Conservation (phyloP, 495 filamentous ascomycete species). For the Penicillium flavigenum region DNA sequence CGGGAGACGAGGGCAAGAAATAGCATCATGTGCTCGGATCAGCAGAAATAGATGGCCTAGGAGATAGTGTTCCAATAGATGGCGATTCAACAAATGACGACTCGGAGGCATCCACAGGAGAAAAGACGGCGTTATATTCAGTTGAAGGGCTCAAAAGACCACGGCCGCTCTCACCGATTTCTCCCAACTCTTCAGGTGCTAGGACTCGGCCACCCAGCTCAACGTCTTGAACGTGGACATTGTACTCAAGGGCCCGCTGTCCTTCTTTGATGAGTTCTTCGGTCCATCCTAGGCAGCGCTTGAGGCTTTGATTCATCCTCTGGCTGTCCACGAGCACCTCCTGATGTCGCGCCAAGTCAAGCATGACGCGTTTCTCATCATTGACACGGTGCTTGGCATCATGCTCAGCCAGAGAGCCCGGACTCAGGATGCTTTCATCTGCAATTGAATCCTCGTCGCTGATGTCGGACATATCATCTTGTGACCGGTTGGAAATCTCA, state of each 20-base stretch:
- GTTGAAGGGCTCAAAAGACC: conserved; percentile 37
- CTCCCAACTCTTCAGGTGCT: conserved; percentile 60
- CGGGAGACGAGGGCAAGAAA: conserved; percentile 27
- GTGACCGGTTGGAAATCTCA: conserved; percentile 35
- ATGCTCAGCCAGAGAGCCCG: conserved; percentile 40
- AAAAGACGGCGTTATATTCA: conserved; percentile 15
- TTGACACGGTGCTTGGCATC: conserved; percentile 43
- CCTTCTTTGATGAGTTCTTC: conserved; percentile 88
- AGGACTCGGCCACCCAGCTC: conserved; percentile 80
- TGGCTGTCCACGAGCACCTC: conserved; percentile 84
- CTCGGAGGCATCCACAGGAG: conserved; percentile 8
- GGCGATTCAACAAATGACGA: conserved; percentile 15
- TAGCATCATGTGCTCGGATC: conserved; percentile 6
- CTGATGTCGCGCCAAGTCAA: conserved; percentile 87
- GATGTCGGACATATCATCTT: conserved; percentile 45
- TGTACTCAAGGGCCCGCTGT: conserved; percentile 79
- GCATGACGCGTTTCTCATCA: conserved; percentile 74
- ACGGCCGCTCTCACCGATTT: conserved; percentile 44
- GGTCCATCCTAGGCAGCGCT: conserved; percentile 79
- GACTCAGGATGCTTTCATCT: conserved; percentile 36
- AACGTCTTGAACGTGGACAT: conserved; percentile 73
- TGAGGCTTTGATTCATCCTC: conserved; percentile 90
- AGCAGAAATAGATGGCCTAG: background rate
- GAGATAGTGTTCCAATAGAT: conserved; percentile 10
- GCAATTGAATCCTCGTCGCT: conserved; percentile 48